A percentile compares a stretch with the other conserved stretches of the same genome.
phyloP scores from a whole-genome alignment of 345 rosid genomes.

The Odontarrhena argentea region DNA sequence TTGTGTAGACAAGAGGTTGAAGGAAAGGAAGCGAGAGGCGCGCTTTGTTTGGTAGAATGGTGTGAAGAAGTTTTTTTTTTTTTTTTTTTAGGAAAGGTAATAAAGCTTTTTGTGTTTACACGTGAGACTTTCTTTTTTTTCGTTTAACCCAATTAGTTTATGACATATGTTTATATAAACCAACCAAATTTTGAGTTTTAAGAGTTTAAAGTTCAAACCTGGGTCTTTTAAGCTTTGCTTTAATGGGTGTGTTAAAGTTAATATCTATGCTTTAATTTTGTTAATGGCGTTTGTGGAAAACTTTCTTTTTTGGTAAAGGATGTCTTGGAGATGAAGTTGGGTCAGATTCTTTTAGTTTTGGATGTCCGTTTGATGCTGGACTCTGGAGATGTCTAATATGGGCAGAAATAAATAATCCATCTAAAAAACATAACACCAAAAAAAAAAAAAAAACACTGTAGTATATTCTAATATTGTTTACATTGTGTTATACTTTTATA shows the following conservation, averaged over 20 bases:
- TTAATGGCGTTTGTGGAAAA: constrained; percentile 1
- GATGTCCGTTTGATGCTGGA: too few relatives aligned
- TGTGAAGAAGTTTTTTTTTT: constrained; percentile 23
- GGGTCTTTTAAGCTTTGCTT: neutral
- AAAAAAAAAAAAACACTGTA: too few relatives aligned
- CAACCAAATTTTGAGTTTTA: constrained; percentile 8
- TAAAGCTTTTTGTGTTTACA: constrained; percentile 30
- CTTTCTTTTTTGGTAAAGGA: neutral
- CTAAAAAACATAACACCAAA: too few relatives aligned
- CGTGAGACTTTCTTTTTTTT: constrained; percentile 42
- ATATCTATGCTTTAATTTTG: neutral
- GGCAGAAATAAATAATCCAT: too few relatives aligned
- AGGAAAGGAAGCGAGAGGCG: constrained; percentile 32
- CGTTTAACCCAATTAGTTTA: neutral
- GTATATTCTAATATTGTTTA: too few relatives aligned
- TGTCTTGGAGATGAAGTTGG: too few relatives aligned
- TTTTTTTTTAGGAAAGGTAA: constrained; percentile 19
- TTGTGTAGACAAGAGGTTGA: constrained; percentile 3
- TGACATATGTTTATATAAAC: constrained; percentile 7
- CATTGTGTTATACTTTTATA: too few relatives aligned
- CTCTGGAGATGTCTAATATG: too few relatives aligned
- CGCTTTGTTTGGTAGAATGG: constrained; percentile 38
- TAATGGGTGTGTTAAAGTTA: neutral
- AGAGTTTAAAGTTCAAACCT: neutral
- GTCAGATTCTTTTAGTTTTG: too few relatives aligned